phyloP scores from a whole-genome alignment of 2,329 filamentous ascomycete genomes.

The Diplodia sapinea region DNA sequence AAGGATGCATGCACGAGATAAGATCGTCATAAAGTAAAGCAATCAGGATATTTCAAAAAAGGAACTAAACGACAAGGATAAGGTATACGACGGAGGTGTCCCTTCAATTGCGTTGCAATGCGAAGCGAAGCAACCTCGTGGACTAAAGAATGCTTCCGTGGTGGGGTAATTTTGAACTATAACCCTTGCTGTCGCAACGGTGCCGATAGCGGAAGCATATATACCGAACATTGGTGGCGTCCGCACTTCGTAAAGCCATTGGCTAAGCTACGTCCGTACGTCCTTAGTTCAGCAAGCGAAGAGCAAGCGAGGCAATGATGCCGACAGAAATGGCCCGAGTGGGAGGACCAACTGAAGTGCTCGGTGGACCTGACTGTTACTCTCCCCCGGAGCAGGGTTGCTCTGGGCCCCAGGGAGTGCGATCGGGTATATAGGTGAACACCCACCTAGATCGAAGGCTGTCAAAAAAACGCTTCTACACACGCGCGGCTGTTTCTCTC shows the following conservation, averaged over 20 bases:
- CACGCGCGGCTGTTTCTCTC: background rate
- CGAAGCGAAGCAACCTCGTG: background rate
- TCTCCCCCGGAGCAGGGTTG: background rate
- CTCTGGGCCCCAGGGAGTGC: background rate
- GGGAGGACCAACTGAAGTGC: background rate
- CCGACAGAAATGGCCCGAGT: background rate
- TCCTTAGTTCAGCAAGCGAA: conserved; percentile 12
- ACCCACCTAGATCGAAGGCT: background rate
- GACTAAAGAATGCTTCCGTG: background rate
- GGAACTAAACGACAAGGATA: background rate
- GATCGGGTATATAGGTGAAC: background rate
- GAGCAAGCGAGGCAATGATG: background rate
- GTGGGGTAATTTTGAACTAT: background rate
- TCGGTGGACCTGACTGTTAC: background rate
- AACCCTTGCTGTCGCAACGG: background rate
- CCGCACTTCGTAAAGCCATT: conserved; percentile 2
- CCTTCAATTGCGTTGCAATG: background rate
- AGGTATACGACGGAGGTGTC: background rate
- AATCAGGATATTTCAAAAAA: background rate
- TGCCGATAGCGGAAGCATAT: conserved; percentile 16
- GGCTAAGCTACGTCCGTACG: background rate
- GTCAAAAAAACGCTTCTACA: background rate
- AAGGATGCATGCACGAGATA: background rate
- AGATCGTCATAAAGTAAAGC: background rate
- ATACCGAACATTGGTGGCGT: conserved; percentile 17